phyloP scores from a whole-genome alignment of 352 stramenopile species.

The Globisporangium heterothallicum region DNA sequence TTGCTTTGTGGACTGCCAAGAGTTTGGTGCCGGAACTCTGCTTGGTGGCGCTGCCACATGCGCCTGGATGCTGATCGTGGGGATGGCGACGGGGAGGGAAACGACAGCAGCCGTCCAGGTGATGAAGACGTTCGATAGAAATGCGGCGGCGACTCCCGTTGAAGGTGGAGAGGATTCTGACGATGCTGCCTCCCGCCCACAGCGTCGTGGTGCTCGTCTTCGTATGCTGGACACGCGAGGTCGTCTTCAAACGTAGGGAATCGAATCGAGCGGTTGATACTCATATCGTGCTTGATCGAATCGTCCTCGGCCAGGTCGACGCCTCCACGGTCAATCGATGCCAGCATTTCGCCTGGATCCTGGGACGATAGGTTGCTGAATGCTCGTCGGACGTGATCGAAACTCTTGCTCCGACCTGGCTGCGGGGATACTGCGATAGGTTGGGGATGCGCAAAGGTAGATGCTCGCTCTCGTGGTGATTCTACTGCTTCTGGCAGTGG shows the following conservation, averaged over 20 bases:
- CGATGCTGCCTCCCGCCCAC: not conserved
- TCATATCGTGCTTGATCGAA: slow-evolving; percentile 14
- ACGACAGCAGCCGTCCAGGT: slow-evolving; percentile 12
- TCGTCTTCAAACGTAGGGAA: slow-evolving; percentile 62
- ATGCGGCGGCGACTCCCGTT: slow-evolving; percentile 1
- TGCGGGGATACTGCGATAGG: not conserved
- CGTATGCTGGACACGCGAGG: slow-evolving; percentile 49
- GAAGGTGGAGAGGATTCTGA: not conserved
- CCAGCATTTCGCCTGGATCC: too few species aligned
- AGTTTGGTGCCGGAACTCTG: slow-evolving; percentile 18
- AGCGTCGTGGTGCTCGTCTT: slow-evolving; percentile 19
- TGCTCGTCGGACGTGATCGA: slow-evolving; percentile 19
- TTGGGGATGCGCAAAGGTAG: too few species aligned
- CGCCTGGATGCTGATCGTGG: slow-evolving; percentile 13
- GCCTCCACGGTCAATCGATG: not conserved
- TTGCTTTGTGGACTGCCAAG: slow-evolving; percentile 5
- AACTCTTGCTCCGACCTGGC: slow-evolving; percentile 16
- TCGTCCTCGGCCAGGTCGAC: slow-evolving; percentile 20
- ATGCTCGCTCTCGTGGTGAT: not conserved
- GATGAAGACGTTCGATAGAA: slow-evolving; percentile 11
- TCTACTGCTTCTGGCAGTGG: not conserved
- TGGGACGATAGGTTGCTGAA: slow-evolving; percentile 17
- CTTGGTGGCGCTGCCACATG: slow-evolving; percentile 21
- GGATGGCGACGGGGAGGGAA: slow-evolving; percentile 17
- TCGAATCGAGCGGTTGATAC: slow-evolving; percentile 12